Evolutionary conservation across 2,329 filamentous ascomycete species (phyloP).

Genomic region (Cladosporium colombiae): DNA sequence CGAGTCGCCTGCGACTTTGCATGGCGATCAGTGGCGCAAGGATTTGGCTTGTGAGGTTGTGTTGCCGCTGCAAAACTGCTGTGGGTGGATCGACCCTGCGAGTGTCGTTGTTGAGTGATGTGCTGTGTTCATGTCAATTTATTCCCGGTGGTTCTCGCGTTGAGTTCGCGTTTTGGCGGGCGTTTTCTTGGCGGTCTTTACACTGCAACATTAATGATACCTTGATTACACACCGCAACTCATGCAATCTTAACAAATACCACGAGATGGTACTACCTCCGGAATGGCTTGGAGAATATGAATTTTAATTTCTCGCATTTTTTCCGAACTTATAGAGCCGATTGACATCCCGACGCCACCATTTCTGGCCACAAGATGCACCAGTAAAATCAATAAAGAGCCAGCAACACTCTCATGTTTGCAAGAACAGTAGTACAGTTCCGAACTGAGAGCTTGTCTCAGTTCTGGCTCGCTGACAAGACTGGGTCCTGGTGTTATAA

Average conservation of each 20-base stretch:
- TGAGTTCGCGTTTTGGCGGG: not conserved
- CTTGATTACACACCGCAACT: no score
- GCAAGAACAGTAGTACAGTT: no score
- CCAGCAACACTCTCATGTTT: not conserved
- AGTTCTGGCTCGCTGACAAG: no score
- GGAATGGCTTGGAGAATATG: not conserved
- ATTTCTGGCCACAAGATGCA: not conserved
- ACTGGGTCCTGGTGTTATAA: no score
- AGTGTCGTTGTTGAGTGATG: slow-evolving; percentile 4
- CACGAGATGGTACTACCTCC: not conserved
- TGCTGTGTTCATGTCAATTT: not conserved
- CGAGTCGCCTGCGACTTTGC: slow-evolving; percentile 25
- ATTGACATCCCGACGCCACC: not conserved
- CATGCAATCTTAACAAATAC: not conserved
- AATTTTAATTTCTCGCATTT: not conserved
- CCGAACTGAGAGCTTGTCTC: no score
- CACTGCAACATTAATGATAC: not conserved
- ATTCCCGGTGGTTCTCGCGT: not conserved
- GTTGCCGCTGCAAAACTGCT: slow-evolving; percentile 22
- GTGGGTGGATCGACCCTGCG: slow-evolving; percentile 17
- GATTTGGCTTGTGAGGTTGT: slow-evolving; percentile 23
- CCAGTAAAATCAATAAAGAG: not conserved
- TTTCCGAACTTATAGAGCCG: no score
- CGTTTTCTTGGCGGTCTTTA: not conserved
- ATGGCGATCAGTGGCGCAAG: slow-evolving; percentile 22